Percentiles rank a stretch among this genome's conserved stretches.
Conservation (phyloP, 169 alveolate species). For the Eimeria tenella region DNA sequence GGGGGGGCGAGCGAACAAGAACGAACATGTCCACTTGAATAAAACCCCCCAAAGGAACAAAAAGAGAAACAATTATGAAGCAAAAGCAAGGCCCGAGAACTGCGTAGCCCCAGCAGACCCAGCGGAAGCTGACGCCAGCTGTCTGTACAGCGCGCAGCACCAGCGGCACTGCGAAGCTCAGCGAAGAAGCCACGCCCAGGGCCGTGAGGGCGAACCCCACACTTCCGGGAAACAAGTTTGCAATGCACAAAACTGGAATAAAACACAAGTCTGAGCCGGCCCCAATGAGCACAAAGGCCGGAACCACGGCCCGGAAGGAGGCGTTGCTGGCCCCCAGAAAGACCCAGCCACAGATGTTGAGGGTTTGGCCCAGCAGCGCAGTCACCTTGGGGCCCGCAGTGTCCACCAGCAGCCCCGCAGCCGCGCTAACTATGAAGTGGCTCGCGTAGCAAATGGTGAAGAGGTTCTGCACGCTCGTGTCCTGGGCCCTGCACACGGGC, state of each 20-base stretch:
- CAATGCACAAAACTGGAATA: constrained; percentile 41
- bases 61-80: not conserved
- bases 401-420: constrained; percentile 82
- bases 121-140: constrained; percentile 2
- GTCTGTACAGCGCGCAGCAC: constrained; percentile 13
- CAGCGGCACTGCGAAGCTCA: constrained; percentile 71
- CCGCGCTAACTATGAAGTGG: constrained; percentile 80
- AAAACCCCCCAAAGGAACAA: constrained; percentile 48
- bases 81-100: constrained; percentile 58
- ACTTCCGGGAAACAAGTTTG: constrained; percentile 73
- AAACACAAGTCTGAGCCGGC: constrained; percentile 61
- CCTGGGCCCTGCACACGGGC: constrained; percentile 82
- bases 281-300: constrained; percentile 69
- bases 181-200: constrained; percentile 75
- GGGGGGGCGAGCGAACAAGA: not conserved
- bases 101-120: constrained; percentile 42
- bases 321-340: constrained; percentile 28
- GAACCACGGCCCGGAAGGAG: not conserved
- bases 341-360: constrained; percentile 81
- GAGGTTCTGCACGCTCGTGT: constrained; percentile 82
- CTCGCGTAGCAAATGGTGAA: constrained; percentile 80
- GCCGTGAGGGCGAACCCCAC: constrained; percentile 53
- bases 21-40: constrained; percentile 61
- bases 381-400: constrained; percentile 82
- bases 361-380: constrained; percentile 81